Conservation (phyloP, 352 stramenopile genomes). For the Phytopythium litorale region DNA sequence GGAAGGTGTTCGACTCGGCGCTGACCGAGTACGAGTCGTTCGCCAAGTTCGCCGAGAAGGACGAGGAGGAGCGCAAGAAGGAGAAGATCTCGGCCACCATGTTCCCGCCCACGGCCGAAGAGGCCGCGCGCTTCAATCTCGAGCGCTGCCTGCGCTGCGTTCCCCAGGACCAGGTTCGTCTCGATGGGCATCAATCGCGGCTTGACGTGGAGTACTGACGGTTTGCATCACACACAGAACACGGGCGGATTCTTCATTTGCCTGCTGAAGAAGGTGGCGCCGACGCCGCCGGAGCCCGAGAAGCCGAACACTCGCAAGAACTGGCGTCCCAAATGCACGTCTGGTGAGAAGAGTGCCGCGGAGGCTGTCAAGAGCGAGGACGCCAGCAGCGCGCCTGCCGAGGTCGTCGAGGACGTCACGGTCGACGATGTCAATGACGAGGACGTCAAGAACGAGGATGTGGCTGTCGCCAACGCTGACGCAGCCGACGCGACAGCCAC, state of each 20-base stretch:
- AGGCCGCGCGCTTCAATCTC: slow-evolving; percentile 76
- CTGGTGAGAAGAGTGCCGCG: slow-evolving; percentile 17
- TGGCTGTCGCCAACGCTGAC: slow-evolving; percentile 2
- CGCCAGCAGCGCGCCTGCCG: neutral
- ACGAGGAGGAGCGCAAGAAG: slow-evolving; percentile 62
- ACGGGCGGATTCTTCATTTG: slow-evolving; percentile 99
- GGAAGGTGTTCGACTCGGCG: slow-evolving; percentile 92
- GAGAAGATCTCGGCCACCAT: slow-evolving; percentile 84
- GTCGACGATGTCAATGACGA: slow-evolving; percentile 17
- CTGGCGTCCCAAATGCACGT: slow-evolving; percentile 7
- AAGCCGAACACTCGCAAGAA: slow-evolving; percentile 14
- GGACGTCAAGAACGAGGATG: slow-evolving; percentile 8
- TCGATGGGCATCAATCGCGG: neutral
- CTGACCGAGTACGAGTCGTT: slow-evolving; percentile 77
- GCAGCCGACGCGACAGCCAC: slow-evolving; percentile 4
- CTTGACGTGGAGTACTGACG: neutral
- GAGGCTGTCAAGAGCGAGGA: slow-evolving; percentile 10
- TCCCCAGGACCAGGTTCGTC: slow-evolving; percentile 93
- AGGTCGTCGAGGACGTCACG: slow-evolving; percentile 5
- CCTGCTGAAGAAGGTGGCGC: slow-evolving; percentile 91
- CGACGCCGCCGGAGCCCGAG: slow-evolving; percentile 38
- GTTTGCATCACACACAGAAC: slow-evolving; percentile 49
- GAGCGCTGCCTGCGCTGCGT: slow-evolving; percentile 96
- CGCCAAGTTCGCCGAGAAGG: slow-evolving; percentile 52
- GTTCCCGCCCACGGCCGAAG: slow-evolving; percentile 86